Evolutionary conservation across 257 asterid species (phyloP).

Genomic region (Dorcoceras hygrometricum): DNA sequence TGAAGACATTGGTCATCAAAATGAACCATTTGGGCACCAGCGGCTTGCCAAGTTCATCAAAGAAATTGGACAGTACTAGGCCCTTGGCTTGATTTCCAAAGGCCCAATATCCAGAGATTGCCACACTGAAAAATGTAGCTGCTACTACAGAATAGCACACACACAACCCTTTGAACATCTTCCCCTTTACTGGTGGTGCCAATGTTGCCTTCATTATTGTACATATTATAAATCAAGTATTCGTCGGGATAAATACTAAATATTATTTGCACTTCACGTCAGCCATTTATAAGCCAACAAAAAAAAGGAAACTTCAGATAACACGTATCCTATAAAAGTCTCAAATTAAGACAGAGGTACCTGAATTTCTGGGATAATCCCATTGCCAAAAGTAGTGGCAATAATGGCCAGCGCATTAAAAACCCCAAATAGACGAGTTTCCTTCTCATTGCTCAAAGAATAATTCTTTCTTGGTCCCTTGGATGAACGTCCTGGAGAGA

Average conservation of each 20-base stretch:
- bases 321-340: too few species aligned
- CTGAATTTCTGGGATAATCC: slow-evolving; percentile 93
- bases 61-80: slow-evolving; percentile 64
- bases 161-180: slow-evolving; percentile 86
- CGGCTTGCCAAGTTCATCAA: slow-evolving; percentile 41
- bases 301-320: too few species aligned
- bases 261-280: too few species aligned
- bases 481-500: slow-evolving; percentile 58
- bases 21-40: slow-evolving; percentile 71
- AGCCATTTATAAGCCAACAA: too few species aligned
- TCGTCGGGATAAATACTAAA: too few species aligned
- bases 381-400: slow-evolving; percentile 92
- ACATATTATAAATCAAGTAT: background rate
- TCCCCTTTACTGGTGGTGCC: slow-evolving; percentile 87
- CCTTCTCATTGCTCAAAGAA: slow-evolving; percentile 37
- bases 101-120: slow-evolving; percentile 91
- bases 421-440: slow-evolving; percentile 55
- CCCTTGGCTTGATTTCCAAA: slow-evolving; percentile 67
- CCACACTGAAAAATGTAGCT: slow-evolving; percentile 69
- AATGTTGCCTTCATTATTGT: slow-evolving; percentile 58
- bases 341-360: slow-evolving; percentile 12
- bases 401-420: slow-evolving; percentile 80
- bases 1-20: slow-evolving; percentile 60
- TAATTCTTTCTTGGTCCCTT: slow-evolving; percentile 68
- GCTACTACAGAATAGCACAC: slow-evolving; percentile 62